Percentiles rank a stretch among this genome's conserved stretches.
Conservation (phyloP, 2,329 filamentous ascomycete genomes). For the Alternaria triticimaculans region DNA sequence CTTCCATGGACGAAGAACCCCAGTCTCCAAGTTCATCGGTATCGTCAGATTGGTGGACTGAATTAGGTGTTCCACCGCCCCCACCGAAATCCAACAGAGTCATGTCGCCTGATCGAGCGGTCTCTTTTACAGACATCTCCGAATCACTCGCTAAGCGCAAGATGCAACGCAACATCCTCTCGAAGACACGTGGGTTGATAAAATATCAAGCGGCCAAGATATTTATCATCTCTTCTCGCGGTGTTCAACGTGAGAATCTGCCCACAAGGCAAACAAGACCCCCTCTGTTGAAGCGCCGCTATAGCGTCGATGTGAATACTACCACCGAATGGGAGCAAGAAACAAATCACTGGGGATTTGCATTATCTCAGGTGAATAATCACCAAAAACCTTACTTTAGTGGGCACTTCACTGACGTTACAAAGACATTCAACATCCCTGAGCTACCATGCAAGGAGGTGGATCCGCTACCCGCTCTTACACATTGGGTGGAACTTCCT, state of each 20-base stretch:
- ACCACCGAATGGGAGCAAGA: neutral
- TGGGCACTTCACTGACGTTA: neutral
- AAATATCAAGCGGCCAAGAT: neutral
- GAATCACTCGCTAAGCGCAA: neutral
- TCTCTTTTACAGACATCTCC: neutral
- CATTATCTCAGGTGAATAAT: neutral
- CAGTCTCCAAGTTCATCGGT: neutral
- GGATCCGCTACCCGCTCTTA: neutral
- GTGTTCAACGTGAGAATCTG: slow-evolving; percentile 16
- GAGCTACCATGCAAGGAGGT: neutral
- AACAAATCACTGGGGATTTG: neutral
- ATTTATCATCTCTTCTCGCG: slow-evolving; percentile 20
- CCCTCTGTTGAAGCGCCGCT: slow-evolving; percentile 22
- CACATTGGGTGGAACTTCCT: slow-evolving; percentile 1
- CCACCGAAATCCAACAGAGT: neutral
- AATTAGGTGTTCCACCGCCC: neutral
- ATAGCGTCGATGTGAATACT: slow-evolving; percentile 31
- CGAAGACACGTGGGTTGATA: slow-evolving; percentile 16
- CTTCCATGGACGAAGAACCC: neutral
- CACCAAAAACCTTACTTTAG: neutral
- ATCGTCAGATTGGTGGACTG: neutral
- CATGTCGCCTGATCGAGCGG: neutral
- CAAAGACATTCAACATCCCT: neutral
- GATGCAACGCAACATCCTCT: slow-evolving; percentile 4
- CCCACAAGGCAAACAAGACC: slow-evolving; percentile 21